These are phyloP conservation scores for Rhizoclosmatium sp. DNA, from an alignment of 192 early-diverging fungal genomes.

Conservation along the genomic window DNA sequence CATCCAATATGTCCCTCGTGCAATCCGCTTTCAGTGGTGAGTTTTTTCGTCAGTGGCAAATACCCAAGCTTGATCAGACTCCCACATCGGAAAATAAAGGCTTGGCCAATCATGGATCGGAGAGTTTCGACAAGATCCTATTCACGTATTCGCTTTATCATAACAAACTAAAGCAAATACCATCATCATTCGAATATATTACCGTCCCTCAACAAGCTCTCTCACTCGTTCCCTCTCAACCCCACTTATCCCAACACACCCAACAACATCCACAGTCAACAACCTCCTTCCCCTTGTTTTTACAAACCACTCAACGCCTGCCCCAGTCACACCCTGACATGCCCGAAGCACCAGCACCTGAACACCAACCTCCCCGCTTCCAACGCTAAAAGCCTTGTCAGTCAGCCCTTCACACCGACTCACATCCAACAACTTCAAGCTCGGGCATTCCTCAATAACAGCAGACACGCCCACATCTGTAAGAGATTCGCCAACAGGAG, in stretches of 20 bases:
- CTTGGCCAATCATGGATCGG: no score
- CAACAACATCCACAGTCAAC: constrained; percentile 31
- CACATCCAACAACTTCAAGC: constrained; percentile 41
- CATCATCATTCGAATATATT: background rate
- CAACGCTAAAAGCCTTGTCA: constrained; percentile 35
- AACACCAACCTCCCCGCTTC: constrained; percentile 18
- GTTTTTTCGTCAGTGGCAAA: no score
- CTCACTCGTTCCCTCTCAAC: constrained; percentile 24
- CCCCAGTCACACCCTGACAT: constrained; percentile 16
- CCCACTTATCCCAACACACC: constrained; percentile 26
- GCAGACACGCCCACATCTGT: constrained; percentile 36
- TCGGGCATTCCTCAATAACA: constrained; percentile 20
- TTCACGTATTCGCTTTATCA: no score
- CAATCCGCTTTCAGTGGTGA: no score
- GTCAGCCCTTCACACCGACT: constrained; percentile 29
- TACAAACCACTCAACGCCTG: constrained; percentile 14
- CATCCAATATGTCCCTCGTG: no score
- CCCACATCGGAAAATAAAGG: no score
- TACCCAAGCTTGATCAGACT: no score
- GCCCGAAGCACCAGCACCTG: constrained; percentile 37
- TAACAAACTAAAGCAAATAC: no score
- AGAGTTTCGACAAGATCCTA: no score
- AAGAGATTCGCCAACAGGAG: background rate
- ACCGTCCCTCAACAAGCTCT: constrained; percentile 27
- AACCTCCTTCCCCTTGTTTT: constrained; percentile 8